Evolutionary conservation across 805 yeast genomes (phyloP), one percentile per base, ranked within the genome.

Genomic region (Candida endomychidarum): DNA sequence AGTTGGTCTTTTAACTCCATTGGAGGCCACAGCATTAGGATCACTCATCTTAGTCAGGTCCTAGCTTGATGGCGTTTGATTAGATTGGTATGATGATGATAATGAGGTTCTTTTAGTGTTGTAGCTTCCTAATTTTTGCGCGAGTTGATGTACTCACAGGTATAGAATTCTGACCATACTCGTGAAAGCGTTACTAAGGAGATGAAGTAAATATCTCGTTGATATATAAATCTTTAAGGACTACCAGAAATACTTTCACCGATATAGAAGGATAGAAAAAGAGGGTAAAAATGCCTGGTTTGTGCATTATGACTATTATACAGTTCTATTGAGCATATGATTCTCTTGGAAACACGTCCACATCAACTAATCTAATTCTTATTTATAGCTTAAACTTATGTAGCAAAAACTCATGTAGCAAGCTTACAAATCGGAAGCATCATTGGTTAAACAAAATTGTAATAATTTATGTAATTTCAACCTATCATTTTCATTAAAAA

Each of bases 401-500:
- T n/a, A n/a, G n/a, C n/a, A n/a, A n/a, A n/a, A n/a, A n/a, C n/a
- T n/a, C n/a, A n/a, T n/a, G n/a, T n/a, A 21, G 23, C 7, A 26
- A 5, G 17, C n/a, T 32, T 27, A 38, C n/a, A 46, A 43, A 14
- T 38, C 41, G 12, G 47, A 39, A 4, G 44, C 40, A 23, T 66
- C 68, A 30, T 57, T 63, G 32, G 58, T 61, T 43, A 70, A 54
- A 45, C 74, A 67, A 42, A 60, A 68, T 34, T 65, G 65, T 9
- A 70, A 50, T 33, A 65, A 57, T 51, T 80, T 77, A 50, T 66
- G 76, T 29, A 85, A 63, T 49, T 77, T 75, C 32, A 72, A 73
- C 57, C 91, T 69, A 52, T 84, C 90, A 6, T 72, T 77, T 32
- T 74, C 80, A 41, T 83, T 79, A 54, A 82, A 86, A 15, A 85